A percentile compares a stretch with the other conserved stretches of the same genome.
phyloP scores from a whole-genome alignment of 2,329 filamentous ascomycete species.

The Akanthomyces dipterigenus region DNA sequence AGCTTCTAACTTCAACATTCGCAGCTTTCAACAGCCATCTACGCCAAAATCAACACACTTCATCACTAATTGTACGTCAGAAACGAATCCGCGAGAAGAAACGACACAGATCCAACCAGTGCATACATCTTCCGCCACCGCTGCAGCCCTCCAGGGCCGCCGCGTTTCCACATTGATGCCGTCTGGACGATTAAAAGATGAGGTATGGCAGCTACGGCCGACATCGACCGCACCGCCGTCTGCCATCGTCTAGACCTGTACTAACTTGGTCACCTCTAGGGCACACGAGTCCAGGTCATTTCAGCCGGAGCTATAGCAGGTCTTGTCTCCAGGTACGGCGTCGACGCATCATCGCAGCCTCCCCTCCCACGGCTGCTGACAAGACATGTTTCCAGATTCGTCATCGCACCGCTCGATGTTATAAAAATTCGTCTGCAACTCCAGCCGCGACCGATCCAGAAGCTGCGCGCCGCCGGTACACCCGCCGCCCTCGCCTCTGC shows the following conservation, averaged over 20 bases:
- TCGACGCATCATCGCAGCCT: background rate
- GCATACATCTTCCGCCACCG: background rate
- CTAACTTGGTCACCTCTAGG: constrained; percentile 28
- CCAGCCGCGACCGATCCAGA: constrained; percentile 78
- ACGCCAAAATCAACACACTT: background rate
- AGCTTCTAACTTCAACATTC: background rate
- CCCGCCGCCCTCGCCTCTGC: constrained; percentile 31
- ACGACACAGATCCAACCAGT: background rate
- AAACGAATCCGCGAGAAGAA: background rate
- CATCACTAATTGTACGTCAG: background rate
- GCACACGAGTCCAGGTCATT: constrained; percentile 50
- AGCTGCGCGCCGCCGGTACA: constrained; percentile 49
- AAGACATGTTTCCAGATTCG: constrained; percentile 53
- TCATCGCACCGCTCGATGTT: constrained; percentile 91
- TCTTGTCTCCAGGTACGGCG: constrained; percentile 69
- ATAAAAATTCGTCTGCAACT: constrained; percentile 97
- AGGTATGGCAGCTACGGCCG: constrained; percentile 31
- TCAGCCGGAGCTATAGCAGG: constrained; percentile 61
- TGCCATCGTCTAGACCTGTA: background rate
- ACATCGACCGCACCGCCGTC: background rate
- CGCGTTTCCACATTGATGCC: constrained; percentile 32
- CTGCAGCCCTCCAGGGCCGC: background rate
- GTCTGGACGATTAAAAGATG: constrained; percentile 50
- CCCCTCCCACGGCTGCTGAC: constrained; percentile 13
- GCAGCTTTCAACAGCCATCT: background rate